phyloP scores from a whole-genome alignment of 1,284 basidiomycete genomes.

The Takashimella koratensis region DNA sequence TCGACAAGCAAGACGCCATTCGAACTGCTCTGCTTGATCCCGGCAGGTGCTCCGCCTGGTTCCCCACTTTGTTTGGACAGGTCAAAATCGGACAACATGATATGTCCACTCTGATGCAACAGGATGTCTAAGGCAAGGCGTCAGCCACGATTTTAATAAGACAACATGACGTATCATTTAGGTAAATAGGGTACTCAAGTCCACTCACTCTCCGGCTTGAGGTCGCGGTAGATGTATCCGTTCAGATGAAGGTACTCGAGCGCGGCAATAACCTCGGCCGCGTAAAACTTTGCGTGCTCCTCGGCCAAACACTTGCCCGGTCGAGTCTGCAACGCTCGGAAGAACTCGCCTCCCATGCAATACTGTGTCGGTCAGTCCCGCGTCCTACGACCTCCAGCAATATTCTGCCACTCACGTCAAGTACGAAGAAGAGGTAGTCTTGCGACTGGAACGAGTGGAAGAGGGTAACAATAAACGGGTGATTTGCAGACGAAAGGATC shows the following conservation, averaged over 20 bases:
- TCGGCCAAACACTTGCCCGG: slow-evolving; percentile 95
- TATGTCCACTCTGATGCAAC: slow-evolving; percentile 97
- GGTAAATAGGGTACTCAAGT: too few species aligned
- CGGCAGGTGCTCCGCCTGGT: slow-evolving; percentile 80
- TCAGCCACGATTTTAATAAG: background rate
- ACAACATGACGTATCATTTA: too few species aligned
- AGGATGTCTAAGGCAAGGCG: slow-evolving; percentile 69
- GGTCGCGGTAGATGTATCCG: slow-evolving; percentile 98
- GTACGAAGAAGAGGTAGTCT: slow-evolving; percentile 93
- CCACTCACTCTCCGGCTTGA: slow-evolving; percentile 95
- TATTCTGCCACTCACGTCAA: slow-evolving; percentile 67
- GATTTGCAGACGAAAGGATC: slow-evolving; percentile 91
- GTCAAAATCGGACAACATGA: slow-evolving; percentile 99
- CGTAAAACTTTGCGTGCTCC: slow-evolving; percentile 95
- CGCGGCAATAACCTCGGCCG: slow-evolving; percentile 96
- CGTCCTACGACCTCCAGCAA: slow-evolving; percentile 1
- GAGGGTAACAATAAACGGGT: slow-evolving; percentile 95
- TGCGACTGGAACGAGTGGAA: slow-evolving; percentile 98
- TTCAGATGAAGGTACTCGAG: slow-evolving; percentile 98
- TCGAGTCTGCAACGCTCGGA: slow-evolving; percentile 89
- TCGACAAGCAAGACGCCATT: slow-evolving; percentile 84
- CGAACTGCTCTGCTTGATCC: slow-evolving; percentile 78
- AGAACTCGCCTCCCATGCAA: slow-evolving; percentile 99
- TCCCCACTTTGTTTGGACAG: slow-evolving; percentile 91
- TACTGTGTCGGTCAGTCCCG: slow-evolving; percentile 52